phyloP scores from a whole-genome alignment of 2,329 filamentous ascomycete genomes.

The Colletotrichum sp. region DNA sequence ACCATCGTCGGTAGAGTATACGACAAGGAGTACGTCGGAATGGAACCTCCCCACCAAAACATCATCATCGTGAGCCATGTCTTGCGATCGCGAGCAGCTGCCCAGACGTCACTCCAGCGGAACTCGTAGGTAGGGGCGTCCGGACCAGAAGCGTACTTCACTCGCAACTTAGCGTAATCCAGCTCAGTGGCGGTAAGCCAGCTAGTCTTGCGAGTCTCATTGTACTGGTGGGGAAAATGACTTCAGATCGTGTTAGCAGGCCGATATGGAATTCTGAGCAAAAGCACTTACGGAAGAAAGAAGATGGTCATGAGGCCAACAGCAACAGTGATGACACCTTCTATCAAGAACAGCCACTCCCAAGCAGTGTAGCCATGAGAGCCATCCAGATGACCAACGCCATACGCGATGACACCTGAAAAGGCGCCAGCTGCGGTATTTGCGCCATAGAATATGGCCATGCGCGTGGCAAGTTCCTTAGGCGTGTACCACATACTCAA shows the following conservation, averaged over 20 bases:
- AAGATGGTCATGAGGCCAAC: not conserved
- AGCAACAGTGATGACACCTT: not conserved
- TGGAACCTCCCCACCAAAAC: conserved; percentile 27
- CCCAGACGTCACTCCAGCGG: conserved; percentile 22
- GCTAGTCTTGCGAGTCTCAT: not conserved
- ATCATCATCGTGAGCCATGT: conserved; percentile 27
- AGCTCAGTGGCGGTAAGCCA: not conserved
- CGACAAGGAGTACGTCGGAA: conserved; percentile 27
- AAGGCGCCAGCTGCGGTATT: not conserved
- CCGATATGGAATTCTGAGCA: not conserved
- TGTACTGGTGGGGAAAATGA: not conserved
- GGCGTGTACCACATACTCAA: not conserved
- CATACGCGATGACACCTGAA: not conserved
- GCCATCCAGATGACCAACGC: not conserved
- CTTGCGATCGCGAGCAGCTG: conserved; percentile 21
- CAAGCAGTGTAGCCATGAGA: not conserved
- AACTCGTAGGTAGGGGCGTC: conserved; percentile 14
- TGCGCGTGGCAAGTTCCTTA: not conserved
- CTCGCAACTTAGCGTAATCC: not conserved
- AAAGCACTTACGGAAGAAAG: not conserved
- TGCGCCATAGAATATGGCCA: not conserved
- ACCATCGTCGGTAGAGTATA: conserved; percentile 33
- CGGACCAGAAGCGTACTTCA: not conserved
- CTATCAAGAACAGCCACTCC: not conserved
- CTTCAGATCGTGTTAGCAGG: not conserved